Evolutionary conservation across 1,139 yeast genomes (phyloP), one percentile per base, ranked within the genome.

Genomic region (Kodamaea plutei): DNA sequence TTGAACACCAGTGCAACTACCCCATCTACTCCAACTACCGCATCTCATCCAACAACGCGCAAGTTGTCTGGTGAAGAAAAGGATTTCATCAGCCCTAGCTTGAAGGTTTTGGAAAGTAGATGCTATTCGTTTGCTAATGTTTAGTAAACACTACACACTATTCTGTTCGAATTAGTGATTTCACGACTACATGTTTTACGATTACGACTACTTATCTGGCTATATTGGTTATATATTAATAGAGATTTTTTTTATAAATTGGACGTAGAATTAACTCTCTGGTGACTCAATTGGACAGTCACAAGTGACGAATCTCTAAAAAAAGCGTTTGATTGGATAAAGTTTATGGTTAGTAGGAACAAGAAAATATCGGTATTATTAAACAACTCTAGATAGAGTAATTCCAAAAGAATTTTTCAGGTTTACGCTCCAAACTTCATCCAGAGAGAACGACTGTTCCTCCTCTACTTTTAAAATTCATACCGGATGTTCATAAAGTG

Each of bases 81-180:
- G 8, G 25, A 42, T 26, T 49, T 51, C 15, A 36, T 41, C 13
- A 45, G 56, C 39, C 61, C 56, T 27, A 50, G 54, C 23, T 39
- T 49, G 28, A 49, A 49, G 32, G 40, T 39, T 15, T 44, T 56
- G 33, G 61, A 56, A 35, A 52, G 54, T 39, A 39, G 57, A 30
- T 52, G 56, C 31, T 47, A 45, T 39, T 50, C 56, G 25, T 47
- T 16, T 22, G 26, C 30, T 11, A 21, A 15, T 21, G 20, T 21
- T 9, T 21, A 20, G 11, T 20, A n/a, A 26, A 6, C 8, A 5
- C 16, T 20, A 23, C 13, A 14, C 8, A 11, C 13, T 15, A 11
- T 11, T n/a, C 23, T 10, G 11, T 20, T 20, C 23, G 11, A n/a
- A 12, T n/a, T 20, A 5, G 23, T 5, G 6, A 12, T 20, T n/a